phyloP scores from a whole-genome alignment of 2,329 filamentous ascomycete genomes.

The Didymosphaeria variabile region DNA sequence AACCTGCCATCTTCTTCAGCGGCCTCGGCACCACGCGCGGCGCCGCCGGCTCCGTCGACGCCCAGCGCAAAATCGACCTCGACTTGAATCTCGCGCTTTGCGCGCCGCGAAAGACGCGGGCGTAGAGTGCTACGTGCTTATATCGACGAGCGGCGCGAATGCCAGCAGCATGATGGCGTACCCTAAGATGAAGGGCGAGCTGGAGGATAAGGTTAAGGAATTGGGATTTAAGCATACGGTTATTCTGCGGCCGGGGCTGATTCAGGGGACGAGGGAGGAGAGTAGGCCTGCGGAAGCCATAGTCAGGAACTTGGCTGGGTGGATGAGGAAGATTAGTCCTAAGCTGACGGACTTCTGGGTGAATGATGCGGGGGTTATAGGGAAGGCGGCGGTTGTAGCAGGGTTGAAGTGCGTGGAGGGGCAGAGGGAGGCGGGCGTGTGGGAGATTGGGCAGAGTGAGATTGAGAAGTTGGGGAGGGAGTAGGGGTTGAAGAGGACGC shows the following conservation, averaged over 20 bases:
- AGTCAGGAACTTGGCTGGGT: slow-evolving; percentile 64
- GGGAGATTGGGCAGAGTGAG: slow-evolving; percentile 68
- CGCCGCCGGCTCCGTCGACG: slow-evolving; percentile 76
- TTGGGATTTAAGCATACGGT: slow-evolving; percentile 81
- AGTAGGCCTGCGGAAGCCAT: slow-evolving; percentile 67
- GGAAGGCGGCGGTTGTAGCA: slow-evolving; percentile 70
- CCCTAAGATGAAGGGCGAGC: slow-evolving; percentile 81
- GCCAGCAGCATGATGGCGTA: slow-evolving; percentile 64
- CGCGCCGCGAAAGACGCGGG: slow-evolving; percentile 77
- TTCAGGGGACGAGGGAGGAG: slow-evolving; percentile 75
- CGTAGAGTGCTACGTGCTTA: slow-evolving; percentile 77
- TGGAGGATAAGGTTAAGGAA: slow-evolving; percentile 78
- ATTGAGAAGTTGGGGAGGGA: slow-evolving; percentile 72
- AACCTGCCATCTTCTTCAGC: slow-evolving; percentile 75
- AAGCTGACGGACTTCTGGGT: slow-evolving; percentile 71
- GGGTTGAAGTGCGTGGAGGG: slow-evolving; percentile 62
- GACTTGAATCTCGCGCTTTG: slow-evolving; percentile 82
- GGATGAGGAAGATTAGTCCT: slow-evolving; percentile 57
- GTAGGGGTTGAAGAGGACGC: neutral
- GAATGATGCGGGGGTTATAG: slow-evolving; percentile 79
- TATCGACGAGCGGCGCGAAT: slow-evolving; percentile 68
- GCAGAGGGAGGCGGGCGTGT: slow-evolving; percentile 65
- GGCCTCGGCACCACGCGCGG: slow-evolving; percentile 82
- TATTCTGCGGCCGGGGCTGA: slow-evolving; percentile 76
- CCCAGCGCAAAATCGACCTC: slow-evolving; percentile 88